Percentiles rank a stretch among this genome's conserved stretches.
Evolutionary conservation across 164 flowering plant genomes (phyloP).

Genomic region (Magnolia changhungtana): DNA sequence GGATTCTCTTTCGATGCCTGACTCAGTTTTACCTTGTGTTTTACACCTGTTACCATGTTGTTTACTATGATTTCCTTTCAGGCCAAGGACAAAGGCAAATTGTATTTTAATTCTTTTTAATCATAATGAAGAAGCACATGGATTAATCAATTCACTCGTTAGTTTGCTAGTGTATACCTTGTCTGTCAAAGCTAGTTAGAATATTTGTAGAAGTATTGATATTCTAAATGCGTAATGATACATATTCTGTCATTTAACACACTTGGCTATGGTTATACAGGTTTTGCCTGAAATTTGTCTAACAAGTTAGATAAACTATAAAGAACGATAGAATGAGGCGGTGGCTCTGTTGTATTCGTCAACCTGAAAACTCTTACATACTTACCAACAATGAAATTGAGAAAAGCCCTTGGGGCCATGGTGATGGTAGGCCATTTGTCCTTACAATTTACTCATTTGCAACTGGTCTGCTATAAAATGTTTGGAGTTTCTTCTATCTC

Average conservation of each 20-base stretch:
- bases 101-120: too few relatives aligned
- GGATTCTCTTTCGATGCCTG: too few relatives aligned
- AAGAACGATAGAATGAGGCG: conserved; percentile 22
- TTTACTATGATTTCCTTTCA: too few relatives aligned
- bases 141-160: too few relatives aligned
- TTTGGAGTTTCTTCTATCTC: not conserved
- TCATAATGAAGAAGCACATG: too few relatives aligned
- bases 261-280: not conserved
- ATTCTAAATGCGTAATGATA: not conserved
- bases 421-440: conserved; percentile 14
- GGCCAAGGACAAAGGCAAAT: too few relatives aligned
- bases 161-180: not conserved
- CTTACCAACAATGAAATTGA: conserved; percentile 17
- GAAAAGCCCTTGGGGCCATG: conserved; percentile 14
- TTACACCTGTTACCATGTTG: too few relatives aligned
- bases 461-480: not conserved
- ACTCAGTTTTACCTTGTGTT: too few relatives aligned
- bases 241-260: not conserved
- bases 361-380: conserved; percentile 16
- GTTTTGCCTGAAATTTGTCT: not conserved
- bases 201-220: not conserved
- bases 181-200: not conserved
- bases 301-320: too few relatives aligned
- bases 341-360: conserved; percentile 27
- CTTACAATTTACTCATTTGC: not conserved